Evolutionary conservation across 345 rosid species (phyloP).

Genomic region (Clausena lansium): DNA sequence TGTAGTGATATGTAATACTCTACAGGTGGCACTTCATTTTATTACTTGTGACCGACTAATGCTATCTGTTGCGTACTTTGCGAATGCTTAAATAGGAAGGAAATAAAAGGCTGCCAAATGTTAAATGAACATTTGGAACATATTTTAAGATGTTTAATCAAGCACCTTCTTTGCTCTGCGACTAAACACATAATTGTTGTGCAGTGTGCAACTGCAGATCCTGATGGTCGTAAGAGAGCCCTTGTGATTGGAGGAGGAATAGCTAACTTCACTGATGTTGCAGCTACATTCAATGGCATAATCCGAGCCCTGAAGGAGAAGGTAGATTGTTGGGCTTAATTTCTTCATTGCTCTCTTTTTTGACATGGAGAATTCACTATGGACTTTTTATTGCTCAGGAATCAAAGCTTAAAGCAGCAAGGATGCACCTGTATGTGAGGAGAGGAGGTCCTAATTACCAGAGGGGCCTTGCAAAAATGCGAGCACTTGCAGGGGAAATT

Average conservation of each 20-base stretch:
- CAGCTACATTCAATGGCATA: constrained; percentile 94
- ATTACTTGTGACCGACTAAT: neutral
- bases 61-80: neutral
- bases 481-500: constrained; percentile 62
- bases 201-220: constrained; percentile 89
- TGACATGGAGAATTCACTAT: neutral
- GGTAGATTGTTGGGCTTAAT: constrained; percentile 30
- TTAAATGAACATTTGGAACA: neutral
- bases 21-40: neutral
- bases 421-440: constrained; percentile 63
- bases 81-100: neutral
- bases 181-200: constrained; percentile 6
- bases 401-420: constrained; percentile 70
- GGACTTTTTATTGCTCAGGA: constrained; percentile 38
- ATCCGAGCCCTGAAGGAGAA: constrained; percentile 91
- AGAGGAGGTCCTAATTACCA: constrained; percentile 86
- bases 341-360: neutral
- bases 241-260: constrained; percentile 96
- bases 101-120: neutral
- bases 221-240: constrained; percentile 84
- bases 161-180: neutral
- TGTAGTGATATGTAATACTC: neutral
- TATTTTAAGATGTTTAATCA: neutral
- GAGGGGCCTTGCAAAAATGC: constrained; percentile 87
- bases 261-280: constrained; percentile 95